Conservation (phyloP, 129 eudicot genomes). For the Sambucus nigra region DNA sequence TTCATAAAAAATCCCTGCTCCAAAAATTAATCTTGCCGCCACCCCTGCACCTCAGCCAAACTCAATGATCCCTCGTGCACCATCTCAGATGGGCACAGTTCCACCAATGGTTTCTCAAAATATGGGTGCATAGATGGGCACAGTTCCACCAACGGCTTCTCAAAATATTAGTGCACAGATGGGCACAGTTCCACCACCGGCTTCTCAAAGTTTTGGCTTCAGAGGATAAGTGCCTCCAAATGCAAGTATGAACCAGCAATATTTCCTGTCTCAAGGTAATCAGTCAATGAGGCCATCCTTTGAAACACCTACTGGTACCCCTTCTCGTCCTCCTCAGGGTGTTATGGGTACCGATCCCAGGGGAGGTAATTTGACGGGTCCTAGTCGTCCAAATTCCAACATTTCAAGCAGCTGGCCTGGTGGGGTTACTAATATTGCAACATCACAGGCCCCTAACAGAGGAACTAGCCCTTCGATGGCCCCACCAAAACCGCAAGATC, state of each 20-base stretch:
- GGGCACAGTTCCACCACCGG: too few species aligned
- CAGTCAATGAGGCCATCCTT: constrained; percentile 52
- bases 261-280: constrained; percentile 45
- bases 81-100: constrained; percentile 32
- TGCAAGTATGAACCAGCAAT: constrained; percentile 44
- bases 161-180: too few species aligned
- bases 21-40: constrained; percentile 63
- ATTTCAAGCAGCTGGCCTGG: constrained; percentile 34
- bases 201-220: constrained; percentile 53
- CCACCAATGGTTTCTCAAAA: constrained; percentile 41
- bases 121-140: too few species aligned
- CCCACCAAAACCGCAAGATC: constrained; percentile 26
- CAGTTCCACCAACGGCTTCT: too few species aligned
- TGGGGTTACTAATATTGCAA: constrained; percentile 25
- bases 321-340: constrained; percentile 47
- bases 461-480: constrained; percentile 28
- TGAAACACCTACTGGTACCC: constrained; percentile 23
- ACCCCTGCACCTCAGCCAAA: constrained; percentile 50
- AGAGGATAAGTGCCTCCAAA: constrained; percentile 55
- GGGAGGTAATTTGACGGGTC: constrained; percentile 29
- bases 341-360: constrained; percentile 25
- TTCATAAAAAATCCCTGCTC: constrained; percentile 84
- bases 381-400: constrained; percentile 35
- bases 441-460: constrained; percentile 27
- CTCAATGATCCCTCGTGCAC: constrained; percentile 40